Conservation (phyloP, 2,329 filamentous ascomycete species). For the Xylaria sp. region DNA sequence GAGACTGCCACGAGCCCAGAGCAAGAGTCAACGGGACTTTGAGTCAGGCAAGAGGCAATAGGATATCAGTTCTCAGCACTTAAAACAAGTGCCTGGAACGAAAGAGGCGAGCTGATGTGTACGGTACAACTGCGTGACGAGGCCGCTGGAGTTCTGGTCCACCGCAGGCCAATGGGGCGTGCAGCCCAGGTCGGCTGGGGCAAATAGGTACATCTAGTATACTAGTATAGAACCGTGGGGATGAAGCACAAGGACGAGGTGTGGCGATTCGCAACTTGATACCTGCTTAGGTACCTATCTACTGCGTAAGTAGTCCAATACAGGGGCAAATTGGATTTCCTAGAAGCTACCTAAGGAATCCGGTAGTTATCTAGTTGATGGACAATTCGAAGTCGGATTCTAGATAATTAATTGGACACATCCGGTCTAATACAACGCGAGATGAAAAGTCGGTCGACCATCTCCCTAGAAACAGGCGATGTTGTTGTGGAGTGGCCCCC, state of each 20-base stretch:
- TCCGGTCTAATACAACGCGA: constrained; percentile 11
- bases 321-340: constrained; percentile 12
- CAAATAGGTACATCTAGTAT: constrained; percentile 12
- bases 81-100: constrained; percentile 28
- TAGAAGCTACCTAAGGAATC: no score
- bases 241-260: constrained; percentile 28
- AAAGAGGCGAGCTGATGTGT: constrained; percentile 31
- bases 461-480: constrained; percentile 37
- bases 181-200: constrained; percentile 28
- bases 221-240: constrained; percentile 21
- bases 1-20: constrained; percentile 7
- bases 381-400: constrained; percentile 25
- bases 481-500: constrained; percentile 37
- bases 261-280: constrained; percentile 33
- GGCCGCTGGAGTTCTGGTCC: constrained; percentile 30
- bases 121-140: constrained; percentile 28
- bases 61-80: constrained; percentile 17
- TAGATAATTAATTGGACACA: constrained; percentile 19
- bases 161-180: constrained; percentile 32
- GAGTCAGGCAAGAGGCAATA: constrained; percentile 15
- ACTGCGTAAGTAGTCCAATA: no score
- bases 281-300: no score
- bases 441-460: constrained; percentile 43
- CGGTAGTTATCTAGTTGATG: constrained; percentile 7
- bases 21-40: background rate